Evolutionary conservation across 805 yeast species (phyloP).

Genomic region (Kuraishia cidri): DNA sequence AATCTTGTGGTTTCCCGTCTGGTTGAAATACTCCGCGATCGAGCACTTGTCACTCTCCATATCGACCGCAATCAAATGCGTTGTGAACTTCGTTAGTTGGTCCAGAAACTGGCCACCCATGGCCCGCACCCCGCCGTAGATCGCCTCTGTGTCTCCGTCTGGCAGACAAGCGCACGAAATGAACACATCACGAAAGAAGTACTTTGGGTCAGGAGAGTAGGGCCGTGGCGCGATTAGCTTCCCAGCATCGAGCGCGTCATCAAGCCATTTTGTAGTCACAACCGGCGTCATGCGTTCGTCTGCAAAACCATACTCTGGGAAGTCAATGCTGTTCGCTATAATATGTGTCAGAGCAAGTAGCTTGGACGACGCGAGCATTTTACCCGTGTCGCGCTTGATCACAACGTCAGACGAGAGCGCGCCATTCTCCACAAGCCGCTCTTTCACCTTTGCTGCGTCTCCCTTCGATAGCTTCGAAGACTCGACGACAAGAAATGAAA

Average conservation of each 20-base stretch:
- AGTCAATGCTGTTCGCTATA: conserved; percentile 40
- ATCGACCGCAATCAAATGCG: conserved; percentile 64
- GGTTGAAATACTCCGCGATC: conserved; percentile 32
- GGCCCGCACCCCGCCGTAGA: conserved; percentile 58
- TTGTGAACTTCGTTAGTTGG: conserved; percentile 56
- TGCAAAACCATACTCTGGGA: conserved; percentile 39
- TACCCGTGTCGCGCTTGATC: conserved; percentile 6
- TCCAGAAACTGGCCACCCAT: conserved; percentile 73
- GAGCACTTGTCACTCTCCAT: conserved; percentile 47
- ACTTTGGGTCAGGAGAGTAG: conserved; percentile 66
- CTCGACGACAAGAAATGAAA: conserved; percentile 6
- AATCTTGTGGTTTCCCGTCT: conserved; percentile 30
- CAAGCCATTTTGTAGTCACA: conserved; percentile 54
- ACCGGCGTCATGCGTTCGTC: conserved; percentile 53
- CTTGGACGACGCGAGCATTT: background rate
- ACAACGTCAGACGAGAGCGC: conserved; percentile 7
- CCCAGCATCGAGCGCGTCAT: conserved; percentile 29
- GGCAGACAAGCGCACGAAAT: conserved; percentile 53
- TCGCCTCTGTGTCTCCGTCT: conserved; percentile 53
- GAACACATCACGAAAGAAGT: conserved; percentile 52
- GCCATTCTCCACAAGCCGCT: conserved; percentile 9
- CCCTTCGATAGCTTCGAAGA: conserved; percentile 3
- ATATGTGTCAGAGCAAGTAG: conserved; percentile 29
- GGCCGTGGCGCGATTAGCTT: conserved; percentile 41
- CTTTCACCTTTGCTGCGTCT: background rate